Conservation (phyloP, 345 rosid species). For the Bruguiera sexangula region DNA sequence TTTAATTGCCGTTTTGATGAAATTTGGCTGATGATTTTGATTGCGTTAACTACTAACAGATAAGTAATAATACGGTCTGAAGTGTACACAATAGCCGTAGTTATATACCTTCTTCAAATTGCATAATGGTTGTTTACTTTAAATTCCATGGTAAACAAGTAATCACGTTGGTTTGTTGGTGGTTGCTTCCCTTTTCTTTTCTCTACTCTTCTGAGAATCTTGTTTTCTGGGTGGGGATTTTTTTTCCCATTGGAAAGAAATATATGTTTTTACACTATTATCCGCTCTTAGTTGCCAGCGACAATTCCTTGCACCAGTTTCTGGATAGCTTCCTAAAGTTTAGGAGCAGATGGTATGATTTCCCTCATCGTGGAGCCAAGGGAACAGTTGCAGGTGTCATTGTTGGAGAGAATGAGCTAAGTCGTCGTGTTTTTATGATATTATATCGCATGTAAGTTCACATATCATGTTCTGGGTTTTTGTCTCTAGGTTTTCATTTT, state of each 20-base stretch:
- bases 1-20: background rate
- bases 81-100: too few relatives aligned
- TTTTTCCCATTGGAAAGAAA: background rate
- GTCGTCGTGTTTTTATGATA: slow-evolving; percentile 83
- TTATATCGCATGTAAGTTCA: slow-evolving; percentile 81
- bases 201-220: background rate
- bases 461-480: background rate
- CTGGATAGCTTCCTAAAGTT: slow-evolving; percentile 75
- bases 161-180: too few relatives aligned
- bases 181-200: too few relatives aligned
- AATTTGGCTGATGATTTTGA: background rate
- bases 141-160: too few relatives aligned
- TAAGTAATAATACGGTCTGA: too few relatives aligned
- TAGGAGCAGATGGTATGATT: slow-evolving; percentile 96
- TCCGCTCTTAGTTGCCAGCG: slow-evolving; percentile 58
- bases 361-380: slow-evolving; percentile 80
- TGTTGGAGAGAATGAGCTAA: slow-evolving; percentile 74
- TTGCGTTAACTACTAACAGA: background rate
- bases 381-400: slow-evolving; percentile 82
- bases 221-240: background rate
- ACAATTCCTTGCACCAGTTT: slow-evolving; percentile 69
- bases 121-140: too few relatives aligned
- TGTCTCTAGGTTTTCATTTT: background rate
- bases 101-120: too few relatives aligned
- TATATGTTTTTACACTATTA: background rate